Percentiles rank a stretch among this genome's conserved stretches.
These are phyloP conservation scores for Skeletonema tropicum DNA, from an alignment of 108 stramenopile genomes.

Conservation along the genomic window DNA sequence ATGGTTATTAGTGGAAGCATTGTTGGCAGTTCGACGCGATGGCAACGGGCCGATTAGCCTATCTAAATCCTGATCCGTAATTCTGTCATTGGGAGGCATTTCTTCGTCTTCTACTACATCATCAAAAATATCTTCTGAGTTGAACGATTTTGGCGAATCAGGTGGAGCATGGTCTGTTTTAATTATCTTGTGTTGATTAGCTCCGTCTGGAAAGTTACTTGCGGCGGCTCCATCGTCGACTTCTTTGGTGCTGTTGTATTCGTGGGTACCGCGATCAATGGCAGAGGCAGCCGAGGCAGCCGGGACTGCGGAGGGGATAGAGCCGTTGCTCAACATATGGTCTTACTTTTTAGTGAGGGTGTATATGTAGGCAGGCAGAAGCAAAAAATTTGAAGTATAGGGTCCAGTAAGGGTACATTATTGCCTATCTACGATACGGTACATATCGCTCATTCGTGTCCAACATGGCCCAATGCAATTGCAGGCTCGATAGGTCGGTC, in stretches of 20 bases:
- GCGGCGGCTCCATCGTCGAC: not conserved
- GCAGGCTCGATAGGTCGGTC: too few species aligned
- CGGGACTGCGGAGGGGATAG: conserved; percentile 26
- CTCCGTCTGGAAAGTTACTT: not conserved
- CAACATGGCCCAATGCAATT: too few species aligned
- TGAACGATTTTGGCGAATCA: conserved; percentile 17
- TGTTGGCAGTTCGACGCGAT: not conserved
- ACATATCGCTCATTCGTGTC: too few species aligned
- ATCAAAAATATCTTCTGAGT: conserved; percentile 19
- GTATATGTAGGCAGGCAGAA: too few species aligned
- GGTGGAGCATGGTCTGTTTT: not conserved
- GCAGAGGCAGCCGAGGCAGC: not conserved
- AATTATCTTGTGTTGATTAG: not conserved
- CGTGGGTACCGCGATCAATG: not conserved
- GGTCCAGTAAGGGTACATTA: too few species aligned
- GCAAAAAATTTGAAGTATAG: too few species aligned
- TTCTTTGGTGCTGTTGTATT: not conserved
- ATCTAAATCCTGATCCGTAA: conserved; percentile 32
- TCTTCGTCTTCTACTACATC: conserved; percentile 18
- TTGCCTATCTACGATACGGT: not conserved
- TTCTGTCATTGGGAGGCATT: conserved; percentile 9
- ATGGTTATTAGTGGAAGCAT: not conserved
- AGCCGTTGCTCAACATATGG: conserved; percentile 25
- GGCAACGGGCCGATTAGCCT: conserved; percentile 21
- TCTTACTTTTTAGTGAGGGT: not conserved